Percentiles rank a stretch among this genome's conserved stretches.
Evolutionary conservation across 225 moss, liverwort and hornwort species (phyloP).

Genomic region (Asterella californica): DNA sequence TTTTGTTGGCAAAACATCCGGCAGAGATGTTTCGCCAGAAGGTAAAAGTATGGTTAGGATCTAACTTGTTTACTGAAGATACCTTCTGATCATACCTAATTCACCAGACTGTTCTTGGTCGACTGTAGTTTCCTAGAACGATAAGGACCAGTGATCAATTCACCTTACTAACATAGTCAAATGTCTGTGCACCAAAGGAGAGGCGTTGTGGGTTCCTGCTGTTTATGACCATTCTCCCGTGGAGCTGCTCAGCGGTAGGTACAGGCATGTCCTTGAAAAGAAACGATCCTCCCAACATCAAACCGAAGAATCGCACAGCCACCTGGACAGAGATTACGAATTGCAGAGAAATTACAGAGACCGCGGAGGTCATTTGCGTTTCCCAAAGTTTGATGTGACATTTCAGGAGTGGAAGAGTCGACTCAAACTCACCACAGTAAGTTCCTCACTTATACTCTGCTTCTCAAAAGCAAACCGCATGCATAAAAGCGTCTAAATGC

Average conservation of each 20-base stretch:
- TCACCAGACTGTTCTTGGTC: background rate
- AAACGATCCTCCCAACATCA: constrained; percentile 21
- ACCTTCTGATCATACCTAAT: background rate
- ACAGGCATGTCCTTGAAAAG: constrained; percentile 14
- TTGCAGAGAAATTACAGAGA: background rate
- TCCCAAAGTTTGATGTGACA: background rate
- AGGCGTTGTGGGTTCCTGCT: constrained; percentile 41
- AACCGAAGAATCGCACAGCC: constrained; percentile 28
- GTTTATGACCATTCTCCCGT: constrained; percentile 56
- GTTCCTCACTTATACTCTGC: no score
- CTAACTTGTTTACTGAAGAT: background rate
- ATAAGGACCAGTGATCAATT: constrained; percentile 26
- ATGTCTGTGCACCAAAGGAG: constrained; percentile 28
- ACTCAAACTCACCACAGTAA: no score
- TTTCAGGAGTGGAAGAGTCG: background rate
- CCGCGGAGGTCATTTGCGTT: background rate
- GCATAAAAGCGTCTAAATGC: background rate
- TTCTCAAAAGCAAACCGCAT: background rate
- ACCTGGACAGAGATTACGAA: constrained; percentile 21
- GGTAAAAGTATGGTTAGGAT: background rate
- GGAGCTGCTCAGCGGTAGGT: constrained; percentile 51
- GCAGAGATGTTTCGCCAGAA: background rate
- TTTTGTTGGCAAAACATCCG: no score
- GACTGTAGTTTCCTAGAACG: background rate
- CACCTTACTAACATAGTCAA: constrained; percentile 44